Evolutionary conservation across 257 asterid species (phyloP).

Genomic region (Nicotiana noctiflora): DNA sequence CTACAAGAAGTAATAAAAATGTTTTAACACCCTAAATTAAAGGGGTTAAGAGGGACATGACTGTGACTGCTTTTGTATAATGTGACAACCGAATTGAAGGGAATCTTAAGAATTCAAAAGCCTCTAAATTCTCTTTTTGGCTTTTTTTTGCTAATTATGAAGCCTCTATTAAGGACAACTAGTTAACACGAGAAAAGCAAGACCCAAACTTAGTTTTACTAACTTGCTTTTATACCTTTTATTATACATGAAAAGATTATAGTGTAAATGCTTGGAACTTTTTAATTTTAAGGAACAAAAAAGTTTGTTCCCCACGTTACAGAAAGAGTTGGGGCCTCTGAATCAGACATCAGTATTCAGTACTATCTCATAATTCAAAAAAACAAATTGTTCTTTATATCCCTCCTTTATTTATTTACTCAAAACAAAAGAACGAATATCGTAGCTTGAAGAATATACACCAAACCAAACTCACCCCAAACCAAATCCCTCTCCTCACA

Average conservation of each 20-base stretch:
- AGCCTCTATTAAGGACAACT: neutral
- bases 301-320: constrained; percentile 5
- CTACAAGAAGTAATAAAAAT: neutral
- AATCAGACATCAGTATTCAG: neutral
- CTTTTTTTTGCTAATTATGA: neutral
- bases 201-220: neutral
- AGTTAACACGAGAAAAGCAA: constrained; percentile 6
- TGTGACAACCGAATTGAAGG: constrained; percentile 3
- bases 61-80: neutral
- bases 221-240: neutral
- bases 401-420: neutral
- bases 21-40: neutral
- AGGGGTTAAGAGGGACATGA: neutral
- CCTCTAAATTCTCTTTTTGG: neutral
- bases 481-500: neutral
- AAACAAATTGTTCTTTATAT: neutral
- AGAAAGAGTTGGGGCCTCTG: neutral
- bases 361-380: neutral
- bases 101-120: neutral
- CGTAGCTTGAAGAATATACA: neutral
- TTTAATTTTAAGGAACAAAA: neutral
- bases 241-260: constrained; percentile 6
- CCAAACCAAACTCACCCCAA: neutral
- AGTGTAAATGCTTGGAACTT: constrained; percentile 5
- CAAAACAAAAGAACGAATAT: neutral